Evolutionary conservation across 1,284 basidiomycete genomes (phyloP), one percentile per base, ranked within the genome.

Genomic region (Sphagnurus paluster): DNA sequence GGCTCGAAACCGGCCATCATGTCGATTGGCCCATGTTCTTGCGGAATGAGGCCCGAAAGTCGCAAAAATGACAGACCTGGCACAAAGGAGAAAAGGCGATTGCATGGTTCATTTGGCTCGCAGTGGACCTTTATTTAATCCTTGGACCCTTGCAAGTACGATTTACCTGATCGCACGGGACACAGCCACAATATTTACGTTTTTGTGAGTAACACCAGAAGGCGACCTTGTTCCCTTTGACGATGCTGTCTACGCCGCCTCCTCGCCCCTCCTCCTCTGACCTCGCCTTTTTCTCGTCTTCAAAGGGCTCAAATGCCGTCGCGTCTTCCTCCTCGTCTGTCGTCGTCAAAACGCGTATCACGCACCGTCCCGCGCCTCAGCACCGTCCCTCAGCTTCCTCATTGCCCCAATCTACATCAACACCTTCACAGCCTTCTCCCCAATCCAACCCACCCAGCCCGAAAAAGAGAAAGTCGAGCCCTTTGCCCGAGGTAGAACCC

Each of bases 261-360:
- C 32, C 38, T 5, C 37, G 42, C 19, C 42, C 42, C 9, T 34
- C 66, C 11, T 60, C 64, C 37, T 59, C 69, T 3, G 66, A 71
- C 59, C 56, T 64, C 43, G 46, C 46, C 33, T 71, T 71, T 53
- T 71, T 70, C 54, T 68, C 69, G 10, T 17, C 56, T 2, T 61
- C 67, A 21, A 65, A 61, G 54, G 34, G 46, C 24, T 51, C 61
- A 16, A 58, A 58, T 39, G 38, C 60, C 4, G 55, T 64, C 50
- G 53, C 66, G 55, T 59, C 67, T 11, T 50, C 64, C 6, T 43
- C 58, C 5, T 50, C 60, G 19, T 47, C 56, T 17, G 66, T 68
- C 33, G 56, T 61, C 42, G 64, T 66, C 37, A 68, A 57, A 41
- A 65, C 67, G 55, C 64, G 65, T 54, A 46, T 53, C 16, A 46